Percentiles rank a stretch among this genome's conserved stretches.
Evolutionary conservation across 768 basidiomycete genomes (phyloP).

Genomic region (Suillus decipiens): DNA sequence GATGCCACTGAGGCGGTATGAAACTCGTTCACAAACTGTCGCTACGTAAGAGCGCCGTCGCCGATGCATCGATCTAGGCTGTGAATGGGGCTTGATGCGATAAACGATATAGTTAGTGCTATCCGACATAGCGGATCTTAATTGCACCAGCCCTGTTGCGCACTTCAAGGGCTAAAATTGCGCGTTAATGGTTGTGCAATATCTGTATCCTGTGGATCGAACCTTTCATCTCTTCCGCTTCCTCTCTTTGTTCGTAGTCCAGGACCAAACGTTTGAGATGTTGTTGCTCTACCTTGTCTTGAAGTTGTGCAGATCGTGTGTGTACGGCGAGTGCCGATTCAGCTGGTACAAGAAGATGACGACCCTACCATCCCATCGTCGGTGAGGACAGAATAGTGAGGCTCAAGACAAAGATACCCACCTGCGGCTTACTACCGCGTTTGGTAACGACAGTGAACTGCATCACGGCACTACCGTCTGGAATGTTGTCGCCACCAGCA

Average conservation of each 20-base stretch:
- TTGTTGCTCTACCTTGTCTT: conserved; percentile 95
- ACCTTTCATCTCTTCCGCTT: conserved; percentile 83
- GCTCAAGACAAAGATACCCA: conserved; percentile 34
- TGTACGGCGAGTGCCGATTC: conserved; percentile 88
- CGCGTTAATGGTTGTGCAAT: not conserved
- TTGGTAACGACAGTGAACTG: conserved; percentile 92
- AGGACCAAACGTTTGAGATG: conserved; percentile 94
- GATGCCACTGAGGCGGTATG: conserved; percentile 5
- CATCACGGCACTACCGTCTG: conserved; percentile 55
- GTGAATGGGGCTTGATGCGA: conserved; percentile 11
- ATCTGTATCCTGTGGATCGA: not conserved
- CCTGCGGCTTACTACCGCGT: conserved; percentile 91
- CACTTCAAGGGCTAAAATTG: conserved; percentile 58
- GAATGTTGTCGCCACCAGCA: conserved; percentile 36
- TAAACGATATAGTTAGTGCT: conserved; percentile 23
- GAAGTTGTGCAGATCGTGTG: conserved; percentile 87
- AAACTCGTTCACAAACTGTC: conserved; percentile 7
- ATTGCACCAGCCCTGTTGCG: conserved; percentile 67
- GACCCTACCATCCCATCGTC: conserved; percentile 48
- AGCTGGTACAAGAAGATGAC: conserved; percentile 87
- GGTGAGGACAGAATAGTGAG: conserved; percentile 15
- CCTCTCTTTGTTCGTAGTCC: conserved; percentile 88
- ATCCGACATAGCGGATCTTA: conserved; percentile 80
- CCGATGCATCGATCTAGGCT: conserved; percentile 21
- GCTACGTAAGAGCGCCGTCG: conserved; percentile 22